Base-by-base conservation (phyloP, 2,329 filamentous ascomycete genomes). In the Aspergillus sojae region DNA sequence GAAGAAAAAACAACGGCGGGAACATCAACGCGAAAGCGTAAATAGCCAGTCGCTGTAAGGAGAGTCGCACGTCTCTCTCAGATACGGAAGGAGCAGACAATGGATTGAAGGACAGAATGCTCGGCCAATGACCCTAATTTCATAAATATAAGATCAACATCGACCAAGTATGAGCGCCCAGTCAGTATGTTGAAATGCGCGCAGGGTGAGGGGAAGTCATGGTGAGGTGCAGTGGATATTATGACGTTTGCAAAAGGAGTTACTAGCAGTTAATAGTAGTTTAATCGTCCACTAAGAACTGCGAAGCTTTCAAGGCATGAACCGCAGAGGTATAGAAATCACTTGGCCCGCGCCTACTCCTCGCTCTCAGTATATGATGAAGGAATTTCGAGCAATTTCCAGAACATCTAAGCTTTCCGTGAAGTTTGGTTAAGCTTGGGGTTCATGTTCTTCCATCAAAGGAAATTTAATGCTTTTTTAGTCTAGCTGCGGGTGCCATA, bases 191-290 rank as follows among this genome's bases (percentile, higher is more conserved):
- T 14, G 14, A 16, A 55, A 41, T 34, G 36, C 14, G 36, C 34
- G 52, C 52, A 55, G 32, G n/a, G n/a, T 39, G 52, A 39, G 52
- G 52, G 52, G 52, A 55, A 55, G 6, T 19, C 32, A 55, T 55
- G n/a, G 52, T 19, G 21, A 14, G 34, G 52, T 26, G 23, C 23
- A 26, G 23, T 55, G 32, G 52, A 55, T 53, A 30, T n/a, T 55
- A 55, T 55, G 52, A 55, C 52, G 52, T 39, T 32, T 39, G 52
- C 52, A 26, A 55, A 55, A 28, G 32, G 26, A 55, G 34, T 55
- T 39, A 26, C 23, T 26, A 28, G 26, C 26, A 28, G 26, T 28
- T 7, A 28, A 28, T 28, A 34, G 30, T 32, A 7, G 30, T 55
- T 39, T 0, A 21, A 39, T 55, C 3, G 30, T 55, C 52, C n/a